Base-by-base conservation (phyloP, 805 yeast genomes). In the Nakazawaea ambrosiae region DNA sequence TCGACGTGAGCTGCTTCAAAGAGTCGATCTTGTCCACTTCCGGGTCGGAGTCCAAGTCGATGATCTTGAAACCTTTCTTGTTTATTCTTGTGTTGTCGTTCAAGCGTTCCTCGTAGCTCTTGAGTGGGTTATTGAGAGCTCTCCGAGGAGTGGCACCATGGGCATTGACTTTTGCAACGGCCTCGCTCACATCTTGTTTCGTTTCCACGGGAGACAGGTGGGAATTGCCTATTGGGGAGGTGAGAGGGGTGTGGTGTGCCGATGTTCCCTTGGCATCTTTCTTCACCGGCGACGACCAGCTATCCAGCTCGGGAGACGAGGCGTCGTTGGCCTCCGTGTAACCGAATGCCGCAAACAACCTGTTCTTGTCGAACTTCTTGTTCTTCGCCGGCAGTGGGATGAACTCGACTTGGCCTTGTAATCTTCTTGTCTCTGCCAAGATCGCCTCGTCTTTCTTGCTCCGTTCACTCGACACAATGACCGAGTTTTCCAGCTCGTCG, bases 291-390 rank as follows among this genome's bases (percentile, higher is more conserved):
- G 51, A 46, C 17, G 44, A 45, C 17, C 25, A 25, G 12, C 11
- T 20, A 15, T 43, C 40, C 9, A 35, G 38, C 17, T 34, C 7
- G 33, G 48, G 28, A 16, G 37, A 33, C 18, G 14, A 15, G 5
- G 15, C 24, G 7, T 18, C 18, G 17, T 10, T 14, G 6, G 20
- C 8, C 17, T n/a, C 16, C 5, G 18, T 12, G 24, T 34, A 34
- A 3, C 26, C 33, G 30, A 39, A 39, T 15, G 25, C 42, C 20
- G 47, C 45, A 18, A 55, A 37, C 16, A 55, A 39, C 14, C 46
- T 46, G 4, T 43, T 29, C 9, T 51, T 50, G 18, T 42, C 44
- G 20, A 55, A 55, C 29, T 47, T 50, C 20, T 44, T 44, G 18
- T 24, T 33, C 22, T 32, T 23, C 8, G 28, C 27, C 4, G 31